phyloP scores from a whole-genome alignment of 768 basidiomycete genomes.

The Podaxis mareebaensis region DNA sequence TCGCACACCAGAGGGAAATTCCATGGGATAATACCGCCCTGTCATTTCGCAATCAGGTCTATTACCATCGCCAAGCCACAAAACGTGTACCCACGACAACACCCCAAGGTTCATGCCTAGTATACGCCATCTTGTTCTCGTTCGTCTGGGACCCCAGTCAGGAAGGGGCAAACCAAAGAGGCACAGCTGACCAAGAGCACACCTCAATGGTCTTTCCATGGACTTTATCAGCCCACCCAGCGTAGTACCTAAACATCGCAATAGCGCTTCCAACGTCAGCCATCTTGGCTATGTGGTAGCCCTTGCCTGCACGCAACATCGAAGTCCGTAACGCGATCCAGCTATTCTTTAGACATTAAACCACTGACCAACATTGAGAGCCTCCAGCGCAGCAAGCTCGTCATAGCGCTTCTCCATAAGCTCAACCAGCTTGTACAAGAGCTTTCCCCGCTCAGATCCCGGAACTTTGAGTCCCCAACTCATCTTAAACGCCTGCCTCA shows the following conservation, averaged over 20 bases:
- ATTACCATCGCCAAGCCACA: neutral
- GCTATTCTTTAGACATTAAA: neutral
- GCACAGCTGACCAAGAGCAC: conserved; percentile 1
- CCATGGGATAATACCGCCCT: conserved; percentile 65
- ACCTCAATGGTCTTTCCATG: conserved; percentile 74
- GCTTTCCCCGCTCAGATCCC: conserved; percentile 50
- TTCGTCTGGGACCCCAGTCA: conserved; percentile 39
- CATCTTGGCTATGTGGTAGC: conserved; percentile 46
- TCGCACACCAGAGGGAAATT: conserved; percentile 40
- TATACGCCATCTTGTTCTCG: conserved; percentile 62
- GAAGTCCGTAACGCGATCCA: neutral
- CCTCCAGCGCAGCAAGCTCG: conserved; percentile 72
- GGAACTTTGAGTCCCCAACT: conserved; percentile 67
- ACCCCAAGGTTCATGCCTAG: conserved; percentile 66
- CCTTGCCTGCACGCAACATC: conserved; percentile 45
- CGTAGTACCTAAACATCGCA: conserved; percentile 71
- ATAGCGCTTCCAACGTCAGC: conserved; percentile 51
- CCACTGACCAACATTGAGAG: conserved; percentile 62
- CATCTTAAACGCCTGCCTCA: conserved; percentile 43
- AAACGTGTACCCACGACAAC: conserved; percentile 34
- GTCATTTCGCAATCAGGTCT: neutral
- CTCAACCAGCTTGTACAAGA: conserved; percentile 64
- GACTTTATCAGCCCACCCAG: conserved; percentile 89
- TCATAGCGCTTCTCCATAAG: conserved; percentile 63
- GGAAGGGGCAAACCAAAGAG: neutral